A percentile compares a stretch with the other conserved stretches of the same genome.
These are phyloP conservation scores for Yarrowia bubula DNA, from an alignment of 805 yeast genomes.

Conservation along the genomic window DNA sequence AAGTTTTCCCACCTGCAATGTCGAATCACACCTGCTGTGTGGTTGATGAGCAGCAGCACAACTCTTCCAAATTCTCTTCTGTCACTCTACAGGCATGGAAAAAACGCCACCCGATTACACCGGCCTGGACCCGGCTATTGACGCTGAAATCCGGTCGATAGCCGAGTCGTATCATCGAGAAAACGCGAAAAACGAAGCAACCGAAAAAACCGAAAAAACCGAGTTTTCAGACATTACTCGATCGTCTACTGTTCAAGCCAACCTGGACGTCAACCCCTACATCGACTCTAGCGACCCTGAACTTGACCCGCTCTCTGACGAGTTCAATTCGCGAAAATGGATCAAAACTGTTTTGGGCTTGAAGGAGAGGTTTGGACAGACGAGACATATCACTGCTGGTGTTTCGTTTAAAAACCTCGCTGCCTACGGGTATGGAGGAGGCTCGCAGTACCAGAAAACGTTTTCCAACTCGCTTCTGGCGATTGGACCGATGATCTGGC, in stretches of 20 bases:
- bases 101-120: not conserved
- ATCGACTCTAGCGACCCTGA: slow-evolving; percentile 41
- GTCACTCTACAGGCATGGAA: not conserved
- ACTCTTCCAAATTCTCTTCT: too few relatives aligned
- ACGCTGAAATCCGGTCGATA: slow-evolving; percentile 4
- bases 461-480: slow-evolving; percentile 48
- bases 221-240: not conserved
- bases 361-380: slow-evolving; percentile 37
- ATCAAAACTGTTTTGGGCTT: slow-evolving; percentile 54
- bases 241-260: not conserved
- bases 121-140: slow-evolving; percentile 3
- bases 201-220: not conserved
- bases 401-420: slow-evolving; percentile 55
- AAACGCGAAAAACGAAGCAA: not conserved
- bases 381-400: slow-evolving; percentile 48
- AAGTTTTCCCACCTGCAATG: not conserved
- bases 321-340: slow-evolving; percentile 62
- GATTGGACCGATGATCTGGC: slow-evolving; percentile 40
- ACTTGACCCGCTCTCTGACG: slow-evolving; percentile 57
- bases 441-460: slow-evolving; percentile 64
- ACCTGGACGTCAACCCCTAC: slow-evolving; percentile 33
- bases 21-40: not conserved
- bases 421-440: slow-evolving; percentile 60
- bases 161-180: slow-evolving; percentile 4
- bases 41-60: not conserved